Base-by-base conservation (phyloP, 495 filamentous ascomycete species). In the Hypoxylon rickii region DNA sequence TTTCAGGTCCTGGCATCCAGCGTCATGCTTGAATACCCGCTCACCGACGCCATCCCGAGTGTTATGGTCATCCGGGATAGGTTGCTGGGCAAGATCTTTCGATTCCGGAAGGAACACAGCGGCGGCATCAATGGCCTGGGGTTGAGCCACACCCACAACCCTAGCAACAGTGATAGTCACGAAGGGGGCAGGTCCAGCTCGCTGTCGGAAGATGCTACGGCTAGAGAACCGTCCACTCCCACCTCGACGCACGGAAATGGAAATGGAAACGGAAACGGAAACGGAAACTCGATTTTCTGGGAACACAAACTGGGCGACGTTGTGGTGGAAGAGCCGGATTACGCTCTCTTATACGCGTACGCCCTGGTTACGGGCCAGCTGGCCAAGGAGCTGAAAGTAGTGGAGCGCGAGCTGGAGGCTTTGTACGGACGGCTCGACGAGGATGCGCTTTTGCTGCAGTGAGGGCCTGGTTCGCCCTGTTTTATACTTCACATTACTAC, bases 1-100 rank as follows among this genome's bases (percentile, higher is more conserved):
- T 87, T 97, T 53, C 89, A 94, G 56, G 92, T 96, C 1, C 82
- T 98, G 56, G 94, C 93, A 1, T 92, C 88, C 1, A 94, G 89
- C 1, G 83, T 97, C 70, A 94, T 94, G 75, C 80, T 97, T 0
- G 92, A 95, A 66, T 97, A 96, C 57, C 93, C 94, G 0, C 74
- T 98, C 32, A 95, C 87, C 18, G 90, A 95, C 61, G 87, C 86
- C 17, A 72, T 97, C 10, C 94, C 94, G 3, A 93, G 84, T 55
- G 87, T 92, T 18, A 81, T 87, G 17, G 83, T 90, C 67, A 83
- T 85, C 17, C 76, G 94, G 21, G 93, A 97, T 64, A 76, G 90
- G 47, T 70, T 97, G 34, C 77, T 98, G n/a, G 89, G 90, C 8
- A 93, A 90, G 71, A 86, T 96, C 31, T 96, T 91, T 56, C 83